A percentile compares a stretch with the other conserved stretches of the same genome.
phyloP scores from a whole-genome alignment of 768 basidiomycete species.

The Kondoa malvinella region DNA sequence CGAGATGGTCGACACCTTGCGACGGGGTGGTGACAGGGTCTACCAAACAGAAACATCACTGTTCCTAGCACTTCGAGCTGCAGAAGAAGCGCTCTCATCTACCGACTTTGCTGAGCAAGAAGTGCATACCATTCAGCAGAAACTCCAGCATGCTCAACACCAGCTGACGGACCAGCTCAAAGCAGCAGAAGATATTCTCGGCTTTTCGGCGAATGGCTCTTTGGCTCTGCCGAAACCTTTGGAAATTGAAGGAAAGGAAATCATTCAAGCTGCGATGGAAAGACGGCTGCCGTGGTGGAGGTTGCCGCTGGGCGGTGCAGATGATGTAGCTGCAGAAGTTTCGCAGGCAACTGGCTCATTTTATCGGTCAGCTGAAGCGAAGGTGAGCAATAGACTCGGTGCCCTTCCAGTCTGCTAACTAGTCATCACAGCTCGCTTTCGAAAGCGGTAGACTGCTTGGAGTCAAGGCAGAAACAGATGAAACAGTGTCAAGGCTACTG shows the following conservation, averaged over 20 bases:
- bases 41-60: slow-evolving; percentile 2
- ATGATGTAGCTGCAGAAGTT: slow-evolving; percentile 24
- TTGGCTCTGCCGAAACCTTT: neutral
- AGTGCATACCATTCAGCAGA: neutral
- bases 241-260: neutral
- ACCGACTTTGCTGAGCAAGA: slow-evolving; percentile 10
- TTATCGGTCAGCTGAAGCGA: slow-evolving; percentile 14
- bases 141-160: neutral
- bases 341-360: slow-evolving; percentile 9
- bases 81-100: neutral
- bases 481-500: neutral
- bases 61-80: neutral
- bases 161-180: neutral
- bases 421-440: slow-evolving; percentile 15
- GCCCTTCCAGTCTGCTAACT: neutral
- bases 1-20: neutral
- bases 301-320: slow-evolving; percentile 21
- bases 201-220: neutral
- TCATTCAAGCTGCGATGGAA: slow-evolving; percentile 2
- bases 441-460: slow-evolving; percentile 10
- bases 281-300: slow-evolving; percentile 24
- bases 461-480: neutral
- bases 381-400: neutral
- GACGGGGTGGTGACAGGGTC: neutral
- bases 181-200: neutral